Conservation (phyloP, 495 filamentous ascomycete species). For the Neurospora tetraspora region DNA sequence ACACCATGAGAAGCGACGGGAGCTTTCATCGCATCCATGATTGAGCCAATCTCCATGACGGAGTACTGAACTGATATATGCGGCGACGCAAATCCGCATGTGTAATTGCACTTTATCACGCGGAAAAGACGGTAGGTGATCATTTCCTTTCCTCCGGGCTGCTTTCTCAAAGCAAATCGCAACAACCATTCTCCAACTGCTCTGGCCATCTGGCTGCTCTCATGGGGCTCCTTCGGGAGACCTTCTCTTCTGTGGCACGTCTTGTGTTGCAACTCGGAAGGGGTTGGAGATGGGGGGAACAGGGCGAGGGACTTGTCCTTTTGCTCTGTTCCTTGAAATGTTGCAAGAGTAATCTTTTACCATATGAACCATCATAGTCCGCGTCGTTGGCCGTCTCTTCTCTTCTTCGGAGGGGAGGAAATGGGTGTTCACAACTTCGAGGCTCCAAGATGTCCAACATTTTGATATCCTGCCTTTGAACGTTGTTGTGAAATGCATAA, state of each 20-base stretch:
- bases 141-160: not conserved
- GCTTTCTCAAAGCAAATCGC: conserved; percentile 10
- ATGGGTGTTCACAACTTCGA: conserved; percentile 28
- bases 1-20: not conserved
- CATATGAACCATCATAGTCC: conserved; percentile 46
- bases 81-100: not conserved
- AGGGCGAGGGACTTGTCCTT: not conserved
- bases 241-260: conserved; percentile 32
- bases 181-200: conserved; percentile 34
- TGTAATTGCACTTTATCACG: not conserved
- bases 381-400: conserved; percentile 24
- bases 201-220: conserved; percentile 9
- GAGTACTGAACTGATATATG: not conserved
- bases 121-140: not conserved
- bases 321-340: conserved; percentile 13
- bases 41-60: not conserved
- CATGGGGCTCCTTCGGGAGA: conserved; percentile 34
- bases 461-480: not conserved
- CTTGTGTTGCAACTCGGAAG: conserved; percentile 34
- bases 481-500: conserved; percentile 6
- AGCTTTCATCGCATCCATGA: not conserved
- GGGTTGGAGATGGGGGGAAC: conserved; percentile 29
- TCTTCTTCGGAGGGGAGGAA: conserved; percentile 3
- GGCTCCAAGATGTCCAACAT: conserved; percentile 48
- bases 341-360: conserved; percentile 32